phyloP scores from a whole-genome alignment of 495 filamentous ascomycete species.

The Penicillium silybi region DNA sequence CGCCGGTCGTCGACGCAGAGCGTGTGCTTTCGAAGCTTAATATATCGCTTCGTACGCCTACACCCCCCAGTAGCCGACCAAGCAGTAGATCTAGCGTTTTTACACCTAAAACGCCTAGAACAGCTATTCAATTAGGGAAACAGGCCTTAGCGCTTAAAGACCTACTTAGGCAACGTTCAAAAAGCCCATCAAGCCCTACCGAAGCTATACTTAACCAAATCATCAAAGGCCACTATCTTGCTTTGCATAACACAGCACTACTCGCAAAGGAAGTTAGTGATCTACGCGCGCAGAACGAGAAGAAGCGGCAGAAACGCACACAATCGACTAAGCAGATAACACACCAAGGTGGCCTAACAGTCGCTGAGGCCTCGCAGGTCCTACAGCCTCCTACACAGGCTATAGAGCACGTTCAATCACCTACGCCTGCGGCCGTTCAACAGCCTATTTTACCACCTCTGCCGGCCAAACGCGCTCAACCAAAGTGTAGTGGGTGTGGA shows the following conservation, averaged over 20 bases:
- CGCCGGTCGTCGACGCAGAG: conserved; percentile 8
- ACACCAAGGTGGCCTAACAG: not conserved
- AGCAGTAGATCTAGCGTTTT: conserved; percentile 5
- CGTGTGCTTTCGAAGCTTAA: conserved; percentile 11
- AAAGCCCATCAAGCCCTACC: conserved; percentile 2
- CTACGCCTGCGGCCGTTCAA: conserved; percentile 1
- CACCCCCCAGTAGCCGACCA: conserved; percentile 6
- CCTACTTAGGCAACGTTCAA: not conserved
- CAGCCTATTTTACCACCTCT: not conserved
- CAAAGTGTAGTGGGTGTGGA: not conserved
- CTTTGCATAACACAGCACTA: not conserved
- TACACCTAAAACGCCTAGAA: conserved; percentile 8
- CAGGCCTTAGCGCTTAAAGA: conserved; percentile 3
- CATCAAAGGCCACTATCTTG: conserved; percentile 1
- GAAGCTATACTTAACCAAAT: conserved; percentile 5
- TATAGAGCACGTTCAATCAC: no score
- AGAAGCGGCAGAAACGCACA: conserved; percentile 3
- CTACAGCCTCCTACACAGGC: no score
- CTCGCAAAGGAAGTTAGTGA: not conserved
- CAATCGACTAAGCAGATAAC: conserved; percentile 6
- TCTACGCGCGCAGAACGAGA: conserved; percentile 10
- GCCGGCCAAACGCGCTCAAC: not conserved
- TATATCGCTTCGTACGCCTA: conserved; percentile 11
- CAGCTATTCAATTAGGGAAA: conserved; percentile 4
- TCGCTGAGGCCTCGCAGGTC: no score